Conservation (phyloP, 2,329 filamentous ascomycete genomes). For the Torrubiella hemipterigena region DNA sequence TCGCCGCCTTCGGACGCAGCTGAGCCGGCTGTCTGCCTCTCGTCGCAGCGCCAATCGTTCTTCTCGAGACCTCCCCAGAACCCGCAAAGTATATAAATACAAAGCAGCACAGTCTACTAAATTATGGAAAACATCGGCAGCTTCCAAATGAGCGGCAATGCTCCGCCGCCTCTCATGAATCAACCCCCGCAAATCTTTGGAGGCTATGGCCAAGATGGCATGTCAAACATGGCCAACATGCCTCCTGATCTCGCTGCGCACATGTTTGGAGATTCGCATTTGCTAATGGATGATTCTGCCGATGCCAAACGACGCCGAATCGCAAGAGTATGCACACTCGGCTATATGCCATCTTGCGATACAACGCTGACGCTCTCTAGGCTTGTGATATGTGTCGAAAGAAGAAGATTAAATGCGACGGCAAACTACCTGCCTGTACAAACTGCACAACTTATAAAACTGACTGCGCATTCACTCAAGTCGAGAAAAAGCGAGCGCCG, state of each 20-base stretch:
- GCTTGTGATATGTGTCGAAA: conserved; percentile 96
- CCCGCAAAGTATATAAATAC: too few species aligned
- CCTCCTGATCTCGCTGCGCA: conserved; percentile 46
- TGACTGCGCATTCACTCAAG: conserved; percentile 91
- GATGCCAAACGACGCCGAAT: conserved; percentile 86
- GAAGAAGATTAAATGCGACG: conserved; percentile 96
- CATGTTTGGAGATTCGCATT: conserved; percentile 45
- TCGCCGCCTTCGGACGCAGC: too few species aligned
- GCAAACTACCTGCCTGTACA: conserved; percentile 85
- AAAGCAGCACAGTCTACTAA: conserved; percentile 1
- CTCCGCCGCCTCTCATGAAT: conserved; percentile 44
- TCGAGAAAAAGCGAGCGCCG: conserved; percentile 96
- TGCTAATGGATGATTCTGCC: conserved; percentile 52
- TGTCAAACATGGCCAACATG: conserved; percentile 40
- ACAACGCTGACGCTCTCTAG: conserved; percentile 25
- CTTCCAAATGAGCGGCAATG: conserved; percentile 47
- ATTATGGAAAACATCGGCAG: conserved; percentile 38
- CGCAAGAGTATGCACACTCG: conserved; percentile 49
- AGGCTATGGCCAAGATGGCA: conserved; percentile 45
- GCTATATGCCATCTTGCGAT: background rate
- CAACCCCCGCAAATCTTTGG: conserved; percentile 61
- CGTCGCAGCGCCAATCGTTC: too few species aligned
- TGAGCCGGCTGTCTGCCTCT: too few species aligned
- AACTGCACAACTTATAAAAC: conserved; percentile 98
- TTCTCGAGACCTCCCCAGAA: too few species aligned